phyloP scores from a whole-genome alignment of 257 asterid genomes.

The Solanum virginianum region DNA sequence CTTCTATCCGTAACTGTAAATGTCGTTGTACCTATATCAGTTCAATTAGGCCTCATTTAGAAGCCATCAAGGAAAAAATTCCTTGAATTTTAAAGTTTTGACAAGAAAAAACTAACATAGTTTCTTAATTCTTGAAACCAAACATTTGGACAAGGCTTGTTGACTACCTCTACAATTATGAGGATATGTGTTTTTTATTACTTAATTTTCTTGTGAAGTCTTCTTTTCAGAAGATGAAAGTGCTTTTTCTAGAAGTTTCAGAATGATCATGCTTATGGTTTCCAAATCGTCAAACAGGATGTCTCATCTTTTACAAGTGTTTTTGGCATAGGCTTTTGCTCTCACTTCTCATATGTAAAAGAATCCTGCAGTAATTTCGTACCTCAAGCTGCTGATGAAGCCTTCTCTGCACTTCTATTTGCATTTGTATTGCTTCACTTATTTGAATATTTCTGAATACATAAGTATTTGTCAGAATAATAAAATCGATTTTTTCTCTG shows the following conservation, averaged over 20 bases:
- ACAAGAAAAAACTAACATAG: neutral
- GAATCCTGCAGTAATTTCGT: neutral
- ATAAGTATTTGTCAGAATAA: neutral
- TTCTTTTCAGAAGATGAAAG: neutral
- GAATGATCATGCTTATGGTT: neutral
- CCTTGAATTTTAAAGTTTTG: neutral
- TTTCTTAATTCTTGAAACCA: neutral
- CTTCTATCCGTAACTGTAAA: slow-evolving; percentile 70
- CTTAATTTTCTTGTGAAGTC: neutral
- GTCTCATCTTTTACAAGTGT: neutral
- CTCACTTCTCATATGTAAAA: neutral
- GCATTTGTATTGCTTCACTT: slow-evolving; percentile 77
- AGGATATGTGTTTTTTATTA: neutral
- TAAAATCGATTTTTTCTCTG: neutral
- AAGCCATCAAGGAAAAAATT: neutral
- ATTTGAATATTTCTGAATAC: slow-evolving; percentile 51
- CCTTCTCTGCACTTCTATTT: slow-evolving; percentile 77
- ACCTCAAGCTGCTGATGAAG: slow-evolving; percentile 91
- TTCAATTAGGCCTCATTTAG: slow-evolving; percentile 9
- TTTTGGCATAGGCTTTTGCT: neutral
- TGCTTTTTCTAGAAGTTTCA: neutral
- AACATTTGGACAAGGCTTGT: neutral
- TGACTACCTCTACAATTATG: neutral
- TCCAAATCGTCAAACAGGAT: neutral
- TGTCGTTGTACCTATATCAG: slow-evolving; percentile 74